These are phyloP conservation scores for Bauhinia variegata DNA, from an alignment of 306 rosid species.

Conservation along the genomic window DNA sequence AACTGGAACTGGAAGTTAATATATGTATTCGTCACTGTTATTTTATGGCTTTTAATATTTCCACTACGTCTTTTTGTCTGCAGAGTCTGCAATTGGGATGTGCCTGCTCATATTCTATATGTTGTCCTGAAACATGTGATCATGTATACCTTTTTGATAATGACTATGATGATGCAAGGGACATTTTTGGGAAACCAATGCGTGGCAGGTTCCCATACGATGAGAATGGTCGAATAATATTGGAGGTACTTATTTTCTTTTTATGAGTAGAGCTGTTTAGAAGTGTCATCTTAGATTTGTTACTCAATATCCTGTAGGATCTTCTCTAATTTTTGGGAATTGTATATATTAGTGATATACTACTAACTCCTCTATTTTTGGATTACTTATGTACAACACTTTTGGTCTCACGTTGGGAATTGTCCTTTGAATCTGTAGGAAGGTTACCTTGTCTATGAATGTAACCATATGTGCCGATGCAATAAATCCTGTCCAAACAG, in stretches of 20 bases:
- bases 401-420: conserved; percentile 17
- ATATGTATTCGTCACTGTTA: conserved; percentile 13
- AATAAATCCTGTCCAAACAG: conserved; percentile 79
- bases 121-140: conserved; percentile 88
- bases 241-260: conserved; percentile 71
- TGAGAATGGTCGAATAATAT: conserved; percentile 76
- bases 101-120: conserved; percentile 64
- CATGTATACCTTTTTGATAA: conserved; percentile 89
- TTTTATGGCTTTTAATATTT: conserved; percentile 19
- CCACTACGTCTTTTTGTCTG: conserved; percentile 24
- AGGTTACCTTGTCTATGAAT: conserved; percentile 97
- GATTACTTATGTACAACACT: conserved; percentile 27
- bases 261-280: not conserved
- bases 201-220: conserved; percentile 91
- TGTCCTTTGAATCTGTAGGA: conserved; percentile 66
- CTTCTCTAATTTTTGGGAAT: conserved; percentile 17
- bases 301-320: conserved; percentile 17
- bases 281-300: conserved; percentile 15
- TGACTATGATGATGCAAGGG: conserved; percentile 93
- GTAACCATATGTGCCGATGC: conserved; percentile 89
- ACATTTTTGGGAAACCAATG: conserved; percentile 84
- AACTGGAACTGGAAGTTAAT: conserved; percentile 21
- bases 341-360: not conserved
- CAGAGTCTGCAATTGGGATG: conserved; percentile 88
- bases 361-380: conserved; percentile 3